Conservation (phyloP, 176 grass and related monocot species). For the Alloteropsis semialata region DNA sequence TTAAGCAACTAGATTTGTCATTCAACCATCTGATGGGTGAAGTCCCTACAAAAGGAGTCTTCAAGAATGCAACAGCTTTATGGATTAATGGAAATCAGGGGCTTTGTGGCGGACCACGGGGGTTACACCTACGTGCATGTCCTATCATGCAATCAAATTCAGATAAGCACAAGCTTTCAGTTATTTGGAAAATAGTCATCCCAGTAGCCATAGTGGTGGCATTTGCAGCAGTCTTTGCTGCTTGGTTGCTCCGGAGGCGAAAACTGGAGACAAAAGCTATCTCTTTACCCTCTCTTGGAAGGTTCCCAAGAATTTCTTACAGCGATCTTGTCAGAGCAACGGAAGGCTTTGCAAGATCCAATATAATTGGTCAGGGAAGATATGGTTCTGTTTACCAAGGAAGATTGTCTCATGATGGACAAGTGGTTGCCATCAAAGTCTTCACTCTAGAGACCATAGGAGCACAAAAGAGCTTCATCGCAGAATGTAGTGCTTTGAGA, state of each 20-base stretch:
- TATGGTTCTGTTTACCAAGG: conserved; percentile 32
- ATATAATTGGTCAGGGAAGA: conserved; percentile 6
- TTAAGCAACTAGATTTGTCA: conserved; percentile 6
- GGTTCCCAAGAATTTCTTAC: conserved; percentile 5
- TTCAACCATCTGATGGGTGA: conserved; percentile 14
- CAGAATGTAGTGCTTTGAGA: conserved; percentile 34
- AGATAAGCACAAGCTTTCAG: neutral
- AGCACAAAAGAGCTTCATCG: conserved; percentile 12
- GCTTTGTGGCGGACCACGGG: conserved; percentile 11
- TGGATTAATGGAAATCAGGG: neutral
- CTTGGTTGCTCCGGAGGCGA: too few relatives aligned
- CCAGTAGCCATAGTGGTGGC: neutral
- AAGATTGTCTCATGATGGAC: neutral
- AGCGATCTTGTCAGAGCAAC: conserved; percentile 4
- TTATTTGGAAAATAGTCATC: neutral
- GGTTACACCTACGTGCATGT: neutral
- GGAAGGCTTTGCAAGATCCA: neutral
- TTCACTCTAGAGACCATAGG: neutral
- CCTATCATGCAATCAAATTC: neutral
- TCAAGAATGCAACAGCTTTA: neutral
- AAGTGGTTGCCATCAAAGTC: conserved; percentile 24
- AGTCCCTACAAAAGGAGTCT: conserved; percentile 18
- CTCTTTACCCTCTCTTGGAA: neutral
- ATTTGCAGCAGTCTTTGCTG: neutral
- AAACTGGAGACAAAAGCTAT: neutral